Conservation (phyloP, 2,329 filamentous ascomycete genomes). For the Fusarium sp. region DNA sequence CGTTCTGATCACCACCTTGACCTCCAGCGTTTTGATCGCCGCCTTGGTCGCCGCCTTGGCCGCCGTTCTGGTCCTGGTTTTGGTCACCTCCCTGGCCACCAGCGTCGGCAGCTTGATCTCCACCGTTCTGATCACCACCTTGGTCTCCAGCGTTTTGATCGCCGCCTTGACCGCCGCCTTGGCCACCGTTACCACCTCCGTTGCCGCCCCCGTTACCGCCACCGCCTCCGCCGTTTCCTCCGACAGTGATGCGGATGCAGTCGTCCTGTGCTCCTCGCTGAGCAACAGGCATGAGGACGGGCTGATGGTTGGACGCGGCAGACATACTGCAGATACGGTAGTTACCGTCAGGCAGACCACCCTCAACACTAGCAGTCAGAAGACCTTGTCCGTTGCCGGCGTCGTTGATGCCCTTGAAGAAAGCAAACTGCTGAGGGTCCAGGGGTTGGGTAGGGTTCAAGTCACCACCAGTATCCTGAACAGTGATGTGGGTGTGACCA, state of each 20-base stretch:
- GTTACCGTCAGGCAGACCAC: slow-evolving; percentile 71
- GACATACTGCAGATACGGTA: slow-evolving; percentile 76
- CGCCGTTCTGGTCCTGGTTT: no score
- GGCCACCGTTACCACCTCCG: slow-evolving; percentile 30
- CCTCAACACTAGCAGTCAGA: slow-evolving; percentile 65
- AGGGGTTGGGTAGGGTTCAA: slow-evolving; percentile 65
- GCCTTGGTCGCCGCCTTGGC: slow-evolving; percentile 1
- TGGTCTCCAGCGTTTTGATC: slow-evolving; percentile 8
- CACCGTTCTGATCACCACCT: slow-evolving; percentile 12
- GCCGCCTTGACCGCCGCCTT: slow-evolving; percentile 20
- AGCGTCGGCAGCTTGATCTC: slow-evolving; percentile 13
- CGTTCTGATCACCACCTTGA: neutral
- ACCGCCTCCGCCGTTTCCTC: slow-evolving; percentile 43
- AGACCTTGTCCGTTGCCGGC: slow-evolving; percentile 67
- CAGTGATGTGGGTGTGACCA: slow-evolving; percentile 70
- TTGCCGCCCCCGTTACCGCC: slow-evolving; percentile 32
- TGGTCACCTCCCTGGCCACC: slow-evolving; percentile 1
- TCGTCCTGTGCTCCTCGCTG: slow-evolving; percentile 76
- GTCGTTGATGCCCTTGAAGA: slow-evolving; percentile 77
- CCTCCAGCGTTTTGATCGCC: slow-evolving; percentile 3
- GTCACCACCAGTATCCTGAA: slow-evolving; percentile 66
- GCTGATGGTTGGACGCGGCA: slow-evolving; percentile 74
- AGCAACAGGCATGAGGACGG: slow-evolving; percentile 74
- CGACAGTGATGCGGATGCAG: slow-evolving; percentile 71
- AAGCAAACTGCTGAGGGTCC: slow-evolving; percentile 66